phyloP scores from a whole-genome alignment of 2,329 filamentous ascomycete genomes.

The Cladophialophora psammophila region DNA sequence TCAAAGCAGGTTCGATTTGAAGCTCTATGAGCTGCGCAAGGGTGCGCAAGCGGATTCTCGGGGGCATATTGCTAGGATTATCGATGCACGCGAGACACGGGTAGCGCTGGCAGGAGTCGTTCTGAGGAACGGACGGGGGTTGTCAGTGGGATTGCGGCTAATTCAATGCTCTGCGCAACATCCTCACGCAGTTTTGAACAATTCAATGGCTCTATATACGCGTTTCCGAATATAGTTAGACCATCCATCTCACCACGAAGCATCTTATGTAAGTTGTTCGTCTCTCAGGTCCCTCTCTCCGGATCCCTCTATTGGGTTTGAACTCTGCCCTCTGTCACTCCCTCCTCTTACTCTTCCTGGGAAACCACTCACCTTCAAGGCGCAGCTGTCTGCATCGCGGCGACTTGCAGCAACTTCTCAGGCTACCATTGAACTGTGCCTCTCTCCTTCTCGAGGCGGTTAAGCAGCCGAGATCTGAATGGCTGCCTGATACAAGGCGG shows the following conservation, averaged over 20 bases:
- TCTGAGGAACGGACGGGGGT: not conserved
- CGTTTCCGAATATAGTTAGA: not conserved
- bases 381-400: too few species aligned
- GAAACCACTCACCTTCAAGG: too few species aligned
- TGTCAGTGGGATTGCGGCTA: not conserved
- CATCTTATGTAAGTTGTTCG: too few species aligned
- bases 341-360: too few species aligned
- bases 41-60: conserved; percentile 56
- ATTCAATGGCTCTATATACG: not conserved
- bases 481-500: too few species aligned
- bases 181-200: not conserved
- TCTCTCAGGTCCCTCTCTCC: too few species aligned
- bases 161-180: not conserved
- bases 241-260: not conserved
- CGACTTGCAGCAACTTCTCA: too few species aligned
- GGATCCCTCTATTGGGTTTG: too few species aligned
- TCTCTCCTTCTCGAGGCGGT: too few species aligned
- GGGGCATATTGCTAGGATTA: conserved; percentile 55
- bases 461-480: too few species aligned
- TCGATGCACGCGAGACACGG: not conserved
- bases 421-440: too few species aligned
- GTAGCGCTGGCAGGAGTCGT: not conserved
- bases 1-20: conserved; percentile 42
- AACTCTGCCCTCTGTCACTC: too few species aligned
- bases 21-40: conserved; percentile 46